These are phyloP conservation scores for Coccomyxa sp. DNA, from an alignment of 139 green algal species.

Conservation along the genomic window DNA sequence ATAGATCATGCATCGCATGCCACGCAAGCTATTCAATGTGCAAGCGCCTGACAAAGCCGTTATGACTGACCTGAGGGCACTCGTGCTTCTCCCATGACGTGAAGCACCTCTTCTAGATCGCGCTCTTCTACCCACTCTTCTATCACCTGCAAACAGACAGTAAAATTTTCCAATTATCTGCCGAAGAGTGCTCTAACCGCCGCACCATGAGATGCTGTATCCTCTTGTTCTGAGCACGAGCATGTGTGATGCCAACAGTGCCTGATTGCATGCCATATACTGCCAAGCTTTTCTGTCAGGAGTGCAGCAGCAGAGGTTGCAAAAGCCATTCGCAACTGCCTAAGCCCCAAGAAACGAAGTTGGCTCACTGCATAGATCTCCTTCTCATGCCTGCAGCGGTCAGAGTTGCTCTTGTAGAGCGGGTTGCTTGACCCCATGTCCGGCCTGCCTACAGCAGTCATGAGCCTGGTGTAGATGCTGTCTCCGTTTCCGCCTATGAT, in stretches of 20 bases:
- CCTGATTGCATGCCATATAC: neutral
- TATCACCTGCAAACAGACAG: conserved; percentile 20
- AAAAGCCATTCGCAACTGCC: no score
- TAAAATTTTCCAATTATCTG: no score
- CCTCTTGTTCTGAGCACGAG: no score
- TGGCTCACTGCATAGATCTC: conserved; percentile 35
- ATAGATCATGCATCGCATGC: neutral
- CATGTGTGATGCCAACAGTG: neutral
- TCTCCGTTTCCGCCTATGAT: conserved; percentile 73
- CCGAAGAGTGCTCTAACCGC: neutral
- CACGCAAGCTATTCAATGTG: neutral
- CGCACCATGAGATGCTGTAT: neutral
- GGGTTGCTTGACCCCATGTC: conserved; percentile 65
- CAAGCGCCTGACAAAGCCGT: neutral
- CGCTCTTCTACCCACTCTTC: conserved; percentile 33
- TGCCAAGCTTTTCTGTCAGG: no score
- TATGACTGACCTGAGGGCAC: conserved; percentile 39
- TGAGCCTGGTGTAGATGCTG: conserved; percentile 71
- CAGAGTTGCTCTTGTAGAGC: conserved; percentile 53
- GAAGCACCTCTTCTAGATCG: conserved; percentile 45
- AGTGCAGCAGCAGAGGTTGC: no score
- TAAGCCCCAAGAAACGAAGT: neutral
- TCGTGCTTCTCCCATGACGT: conserved; percentile 41
- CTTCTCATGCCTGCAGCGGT: conserved; percentile 31
- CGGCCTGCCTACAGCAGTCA: conserved; percentile 60